Evolutionary conservation across 2,329 filamentous ascomycete genomes (phyloP), one percentile per base, ranked within the genome.

Genomic region (Aspergillus sp.): DNA sequence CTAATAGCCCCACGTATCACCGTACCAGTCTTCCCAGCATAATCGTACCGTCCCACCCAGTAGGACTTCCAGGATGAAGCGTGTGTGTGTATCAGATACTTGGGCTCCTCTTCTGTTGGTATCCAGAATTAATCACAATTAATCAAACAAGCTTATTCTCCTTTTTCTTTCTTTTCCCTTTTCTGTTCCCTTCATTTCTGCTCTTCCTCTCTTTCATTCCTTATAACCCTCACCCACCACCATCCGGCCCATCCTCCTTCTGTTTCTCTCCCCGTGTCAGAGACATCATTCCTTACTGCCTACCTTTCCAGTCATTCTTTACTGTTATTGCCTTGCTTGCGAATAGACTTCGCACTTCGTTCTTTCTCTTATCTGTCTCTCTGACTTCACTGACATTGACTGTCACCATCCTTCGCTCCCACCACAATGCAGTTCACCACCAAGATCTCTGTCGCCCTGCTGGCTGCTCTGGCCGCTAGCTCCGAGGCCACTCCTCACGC

Each of bases 271-370:
- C 35, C 53, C 51, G 51, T 61, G 52, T 52, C 43, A 45, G 58
- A 55, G 59, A 55, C 50, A 51, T 40, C 33, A 54, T 42, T 58
- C 49, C n/a, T 53, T 54, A 46, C 43, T 48, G 33, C 52, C 43
- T 48, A 32, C 52, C 49, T 26, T 49, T 45, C 53, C 52, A 57
- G 51, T 53, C 53, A 49, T 52, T 61, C 53, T 55, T 59, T 56
- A 55, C 41, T 47, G 44, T 22, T 22, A 19, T 47, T 52, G 38
- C 32, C 55, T 53, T 43, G 11, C 16, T 51, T 58, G 66, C 68
- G 69, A 69, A 70, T 72, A 60, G 70, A 72, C 59, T 72, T 72
- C 66, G 69, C 36, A 53, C 48, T 50, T 48, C 51, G 52, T 50
- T 55, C 54, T 55, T 53, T 51, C 55, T 45, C 35, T 49, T 52